Conservation (phyloP, 345 rosid species). For the Xanthoceras sorbifolium region DNA sequence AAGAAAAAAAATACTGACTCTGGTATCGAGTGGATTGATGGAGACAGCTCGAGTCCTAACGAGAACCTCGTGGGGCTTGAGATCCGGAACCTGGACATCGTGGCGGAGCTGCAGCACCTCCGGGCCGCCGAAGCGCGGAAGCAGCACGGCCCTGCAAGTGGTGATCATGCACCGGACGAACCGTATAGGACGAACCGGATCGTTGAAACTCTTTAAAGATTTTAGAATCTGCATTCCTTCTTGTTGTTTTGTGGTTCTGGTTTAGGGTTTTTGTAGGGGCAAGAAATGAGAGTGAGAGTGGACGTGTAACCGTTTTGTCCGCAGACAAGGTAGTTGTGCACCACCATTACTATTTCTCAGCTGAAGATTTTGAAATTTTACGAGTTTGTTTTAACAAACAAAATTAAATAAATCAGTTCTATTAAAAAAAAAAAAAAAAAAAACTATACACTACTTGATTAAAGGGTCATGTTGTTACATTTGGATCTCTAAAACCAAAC, state of each 20-base stretch:
- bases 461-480: no score
- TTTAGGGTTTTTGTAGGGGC: constrained; percentile 9
- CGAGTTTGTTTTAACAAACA: no score
- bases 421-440: no score
- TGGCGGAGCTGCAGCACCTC: constrained; percentile 79
- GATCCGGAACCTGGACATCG: constrained; percentile 72
- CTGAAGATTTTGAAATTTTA: no score
- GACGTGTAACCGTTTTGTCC: constrained; percentile 43
- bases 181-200: constrained; percentile 8
- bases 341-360: no score
- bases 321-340: constrained; percentile 15
- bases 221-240: constrained; percentile 34
- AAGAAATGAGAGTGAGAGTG: constrained; percentile 13
- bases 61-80: constrained; percentile 74
- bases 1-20: constrained; percentile 51
- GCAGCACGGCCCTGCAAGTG: constrained; percentile 78
- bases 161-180: constrained; percentile 53
- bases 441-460: no score
- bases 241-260: neutral
- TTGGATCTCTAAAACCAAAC: no score
- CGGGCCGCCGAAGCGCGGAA: constrained; percentile 92
- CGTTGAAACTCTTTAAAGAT: neutral
- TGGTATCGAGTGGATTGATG: constrained; percentile 85
- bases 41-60: constrained; percentile 89
- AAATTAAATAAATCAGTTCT: no score